Base-by-base conservation (phyloP, 805 yeast species). In the Saturnispora halmiae region DNA sequence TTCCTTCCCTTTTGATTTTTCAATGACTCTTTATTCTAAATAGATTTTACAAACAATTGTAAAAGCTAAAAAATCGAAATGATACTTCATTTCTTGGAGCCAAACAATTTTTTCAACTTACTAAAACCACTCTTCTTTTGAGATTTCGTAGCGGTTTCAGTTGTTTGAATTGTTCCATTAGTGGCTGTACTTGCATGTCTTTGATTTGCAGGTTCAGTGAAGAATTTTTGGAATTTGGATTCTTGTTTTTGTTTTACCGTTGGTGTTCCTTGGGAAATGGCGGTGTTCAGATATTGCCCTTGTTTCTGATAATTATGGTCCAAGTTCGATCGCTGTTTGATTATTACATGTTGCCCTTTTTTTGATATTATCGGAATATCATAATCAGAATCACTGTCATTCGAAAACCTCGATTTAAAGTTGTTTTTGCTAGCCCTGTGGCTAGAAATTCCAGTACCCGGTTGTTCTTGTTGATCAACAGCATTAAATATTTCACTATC, bases 371-470 rank as follows among this genome's bases (percentile, higher is more conserved):
- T 20, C 10, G 59, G 57, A 20, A 49, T 52, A 16, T 70, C 75
- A 11, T 55, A 55, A 34, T 78, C 84, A 11, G 79, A 77, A 51
- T 78, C 83, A 3, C 82, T 76, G 52, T 79, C 86, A 26, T 39
- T 27, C 4, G 64, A 66, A 46, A 77, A 71, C 49, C 84, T 65
- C 1, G 85, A 77, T 42, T 61, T 31, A 13, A 20, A 20, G 20
- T 11, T 20, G 42, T 6, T 27, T 19, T 6, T 18, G 63, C 30
- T 55, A 62, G 52, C 68, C 13, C 13, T 54, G 34, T 5, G 9
- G 29, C 5, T 27, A 10, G 29, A 69, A 63, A 45, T 55, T 46
- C 46, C 56, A 63, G 40, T 64, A 64, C 48, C 64, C 64, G n/a
- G 44, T 4, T 24, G 34, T 20, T 31, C 21, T 19, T 31, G 34